Evolutionary conservation across 2,329 filamentous ascomycete species (phyloP).

Genomic region (Diplodia corticola): DNA sequence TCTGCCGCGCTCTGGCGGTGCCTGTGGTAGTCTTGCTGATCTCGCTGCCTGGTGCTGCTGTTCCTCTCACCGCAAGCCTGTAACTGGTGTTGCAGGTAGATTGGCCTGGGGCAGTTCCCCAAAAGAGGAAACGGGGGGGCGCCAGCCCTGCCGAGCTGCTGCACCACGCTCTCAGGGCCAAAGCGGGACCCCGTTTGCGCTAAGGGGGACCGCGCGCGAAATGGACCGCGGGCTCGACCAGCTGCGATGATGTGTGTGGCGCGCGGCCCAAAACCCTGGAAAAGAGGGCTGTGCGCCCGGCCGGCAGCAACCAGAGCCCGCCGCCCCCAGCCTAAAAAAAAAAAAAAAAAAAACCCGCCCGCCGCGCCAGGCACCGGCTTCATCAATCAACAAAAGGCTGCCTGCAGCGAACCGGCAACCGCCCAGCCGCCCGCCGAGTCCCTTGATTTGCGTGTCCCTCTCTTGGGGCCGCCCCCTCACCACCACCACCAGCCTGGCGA

Average conservation of each 20-base stretch:
- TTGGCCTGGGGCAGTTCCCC: background rate
- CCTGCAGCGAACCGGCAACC: background rate
- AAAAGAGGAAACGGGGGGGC: background rate
- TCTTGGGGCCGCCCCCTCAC: background rate
- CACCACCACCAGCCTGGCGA: background rate
- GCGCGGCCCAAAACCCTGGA: background rate
- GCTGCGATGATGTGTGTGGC: conserved; percentile 18
- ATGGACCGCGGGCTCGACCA: conserved; percentile 8
- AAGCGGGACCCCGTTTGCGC: background rate
- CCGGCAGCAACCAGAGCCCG: background rate
- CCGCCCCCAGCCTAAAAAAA: background rate
- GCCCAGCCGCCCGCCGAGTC: background rate
- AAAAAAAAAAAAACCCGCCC: background rate
- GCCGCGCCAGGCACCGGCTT: background rate
- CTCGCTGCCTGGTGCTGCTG: too few species aligned
- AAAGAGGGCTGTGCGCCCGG: background rate
- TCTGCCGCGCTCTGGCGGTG: too few species aligned
- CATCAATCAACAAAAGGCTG: background rate
- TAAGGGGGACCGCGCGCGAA: background rate
- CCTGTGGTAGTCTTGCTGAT: background rate
- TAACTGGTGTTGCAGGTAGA: conserved; percentile 1
- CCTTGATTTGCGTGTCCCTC: background rate
- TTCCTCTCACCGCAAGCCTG: background rate
- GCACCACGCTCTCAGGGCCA: conserved; percentile 5
- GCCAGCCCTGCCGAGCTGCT: background rate